Evolutionary conservation across 1,284 basidiomycete genomes (phyloP).

Genomic region (Meripilus lineatus): DNA sequence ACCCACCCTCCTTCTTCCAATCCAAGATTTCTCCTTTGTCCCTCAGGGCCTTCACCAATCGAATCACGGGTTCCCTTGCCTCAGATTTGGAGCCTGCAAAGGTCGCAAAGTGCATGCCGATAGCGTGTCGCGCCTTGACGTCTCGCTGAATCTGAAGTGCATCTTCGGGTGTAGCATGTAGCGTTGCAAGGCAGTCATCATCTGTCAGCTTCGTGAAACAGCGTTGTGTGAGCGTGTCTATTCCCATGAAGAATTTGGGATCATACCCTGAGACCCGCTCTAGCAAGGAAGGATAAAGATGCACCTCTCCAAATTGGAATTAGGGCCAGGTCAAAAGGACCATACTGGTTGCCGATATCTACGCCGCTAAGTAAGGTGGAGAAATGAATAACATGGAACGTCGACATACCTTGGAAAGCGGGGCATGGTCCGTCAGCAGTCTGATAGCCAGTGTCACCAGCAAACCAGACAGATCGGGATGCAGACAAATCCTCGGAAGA

Average conservation of each 20-base stretch:
- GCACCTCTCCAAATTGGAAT: slow-evolving; percentile 56
- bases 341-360: slow-evolving; percentile 56
- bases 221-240: slow-evolving; percentile 10
- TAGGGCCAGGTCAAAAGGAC: slow-evolving; percentile 56
- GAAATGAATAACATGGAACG: not conserved
- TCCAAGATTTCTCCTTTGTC: slow-evolving; percentile 16
- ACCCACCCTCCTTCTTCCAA: slow-evolving; percentile 29
- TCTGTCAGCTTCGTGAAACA: slow-evolving; percentile 45
- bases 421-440: slow-evolving; percentile 44
- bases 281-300: not conserved
- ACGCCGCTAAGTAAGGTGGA: slow-evolving; percentile 25
- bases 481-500: no score
- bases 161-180: slow-evolving; percentile 60
- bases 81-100: slow-evolving; percentile 33
- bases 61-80: slow-evolving; percentile 29
- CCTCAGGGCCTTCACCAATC: slow-evolving; percentile 25
- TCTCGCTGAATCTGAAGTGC: slow-evolving; percentile 63
- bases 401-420: slow-evolving; percentile 48
- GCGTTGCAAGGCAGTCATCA: slow-evolving; percentile 52
- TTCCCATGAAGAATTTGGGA: slow-evolving; percentile 16
- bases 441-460: slow-evolving; percentile 66
- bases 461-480: slow-evolving; percentile 58
- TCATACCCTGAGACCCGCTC: not conserved
- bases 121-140: slow-evolving; percentile 46
- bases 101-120: slow-evolving; percentile 61